A percentile compares a stretch with the other conserved stretches of the same genome.
Conservation (phyloP, 768 basidiomycete genomes). For the Tricholoma sp. region DNA sequence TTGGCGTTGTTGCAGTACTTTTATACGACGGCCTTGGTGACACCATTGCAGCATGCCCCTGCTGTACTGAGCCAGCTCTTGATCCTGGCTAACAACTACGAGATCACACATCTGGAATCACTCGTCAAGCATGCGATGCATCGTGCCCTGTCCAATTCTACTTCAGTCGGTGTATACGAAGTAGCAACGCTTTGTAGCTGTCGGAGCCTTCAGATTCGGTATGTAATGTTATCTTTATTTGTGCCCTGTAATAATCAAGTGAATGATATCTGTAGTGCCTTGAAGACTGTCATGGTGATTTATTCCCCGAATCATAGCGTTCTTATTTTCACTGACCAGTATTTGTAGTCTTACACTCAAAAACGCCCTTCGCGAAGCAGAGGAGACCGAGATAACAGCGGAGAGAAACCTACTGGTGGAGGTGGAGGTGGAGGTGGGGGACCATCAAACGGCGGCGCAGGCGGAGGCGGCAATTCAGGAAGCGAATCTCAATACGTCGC, state of each 20-base stretch:
- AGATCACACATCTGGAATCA: conserved; percentile 65
- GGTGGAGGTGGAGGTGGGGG: conserved; percentile 31
- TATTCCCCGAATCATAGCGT: not conserved
- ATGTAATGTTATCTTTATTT: conserved; percentile 22
- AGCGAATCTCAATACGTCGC: conserved; percentile 31
- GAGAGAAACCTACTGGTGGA: conserved; percentile 28
- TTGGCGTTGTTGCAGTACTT: conserved; percentile 92
- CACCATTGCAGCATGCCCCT: conserved; percentile 87
- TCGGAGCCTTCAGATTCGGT: conserved; percentile 87
- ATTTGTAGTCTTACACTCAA: conserved; percentile 68
- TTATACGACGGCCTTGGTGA: conserved; percentile 81
- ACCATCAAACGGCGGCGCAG: conserved; percentile 20
- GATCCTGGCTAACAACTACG: conserved; percentile 79
- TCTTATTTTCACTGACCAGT: conserved; percentile 2
- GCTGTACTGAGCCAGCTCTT: conserved; percentile 86
- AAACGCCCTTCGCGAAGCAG: conserved; percentile 60
- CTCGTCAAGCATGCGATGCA: conserved; percentile 96
- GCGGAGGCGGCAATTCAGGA: conserved; percentile 18
- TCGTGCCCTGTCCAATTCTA: conserved; percentile 74
- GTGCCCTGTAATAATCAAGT: conserved; percentile 13
- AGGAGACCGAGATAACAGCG: conserved; percentile 37
- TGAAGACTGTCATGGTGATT: conserved; percentile 80
- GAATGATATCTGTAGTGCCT: conserved; percentile 40
- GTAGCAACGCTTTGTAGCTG: conserved; percentile 90
- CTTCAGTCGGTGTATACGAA: conserved; percentile 90